Evolutionary conservation across 768 basidiomycete species (phyloP), one percentile per base, ranked within the genome.

Genomic region (Suillus subalutaceus): DNA sequence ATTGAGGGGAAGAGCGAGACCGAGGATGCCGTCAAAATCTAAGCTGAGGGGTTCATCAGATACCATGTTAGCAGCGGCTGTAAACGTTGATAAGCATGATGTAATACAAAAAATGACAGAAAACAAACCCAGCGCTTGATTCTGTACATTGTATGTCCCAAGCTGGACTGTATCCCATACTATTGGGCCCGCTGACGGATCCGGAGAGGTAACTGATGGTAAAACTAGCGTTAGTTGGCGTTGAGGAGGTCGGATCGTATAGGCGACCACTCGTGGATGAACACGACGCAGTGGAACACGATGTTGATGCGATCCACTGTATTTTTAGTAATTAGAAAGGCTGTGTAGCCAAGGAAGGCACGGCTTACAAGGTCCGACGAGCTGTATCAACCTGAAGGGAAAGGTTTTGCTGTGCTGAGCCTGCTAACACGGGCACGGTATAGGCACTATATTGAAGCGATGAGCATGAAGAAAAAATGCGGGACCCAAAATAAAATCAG

Each of bases 341-440:
- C 56, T 18, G 10, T 23, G 53, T 46, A n/a, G 12, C 30, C 63
- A 43, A 56, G 48, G 38, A 67, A 62, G n/a, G 40, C 40, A 40
- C 10, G 38, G 80, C 86, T 70, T 65, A 92, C 91, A 32, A 92
- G 80, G 78, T 94, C 92, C 0, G 91, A 91, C 0, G 93, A 93
- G 37, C 93, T 0, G 90, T 92, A 70, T 94, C 92, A 44, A 94
- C 84, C 72, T 93, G 91, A 2, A 93, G 77, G 7, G 84, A 87
- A 30, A 90, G 76, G 30, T 81, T 82, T 64, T 90, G 84, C 40
- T 72, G 72, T 10, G 73, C 76, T 8, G 74, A 63, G 13, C 92
- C 91, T 30, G 92, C 79, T 23, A 72, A 75, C 6, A 90, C 78
- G 4, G 86, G 81, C n/a, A 91, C 75, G 2, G 88, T 88, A 73